Conservation (phyloP, 176 grass and related monocot genomes). For the Carex littledalei region DNA sequence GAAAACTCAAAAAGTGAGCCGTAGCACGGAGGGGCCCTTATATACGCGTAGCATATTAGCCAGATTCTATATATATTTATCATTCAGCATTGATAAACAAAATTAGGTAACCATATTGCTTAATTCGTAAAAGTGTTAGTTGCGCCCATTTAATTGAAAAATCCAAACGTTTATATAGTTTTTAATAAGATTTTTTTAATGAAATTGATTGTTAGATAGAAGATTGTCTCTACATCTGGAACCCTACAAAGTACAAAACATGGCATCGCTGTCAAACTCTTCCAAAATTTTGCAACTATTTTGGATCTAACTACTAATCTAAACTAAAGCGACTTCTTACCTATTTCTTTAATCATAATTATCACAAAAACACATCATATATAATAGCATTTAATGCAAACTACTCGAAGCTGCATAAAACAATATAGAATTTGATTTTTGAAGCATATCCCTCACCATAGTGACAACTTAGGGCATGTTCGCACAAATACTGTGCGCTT, state of each 20-base stretch:
- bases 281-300: background rate
- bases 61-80: no score
- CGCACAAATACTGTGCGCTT: no score
- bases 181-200: background rate
- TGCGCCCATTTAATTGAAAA: background rate
- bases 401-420: no score
- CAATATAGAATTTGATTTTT: no score
- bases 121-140: background rate
- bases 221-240: background rate
- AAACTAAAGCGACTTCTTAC: background rate
- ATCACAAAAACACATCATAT: background rate
- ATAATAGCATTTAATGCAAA: no score
- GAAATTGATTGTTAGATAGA: background rate
- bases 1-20: no score
- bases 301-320: no score
- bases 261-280: background rate
- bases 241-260: background rate
- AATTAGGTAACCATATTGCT: background rate
- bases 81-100: background rate
- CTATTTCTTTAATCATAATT: background rate
- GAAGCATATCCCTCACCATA: no score
- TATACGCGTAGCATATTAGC: no score
- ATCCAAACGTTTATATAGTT: no score
- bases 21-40: no score
- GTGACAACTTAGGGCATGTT: no score